These are phyloP conservation scores for Candida orba DNA, from an alignment of 805 yeast species.

Conservation along the genomic window DNA sequence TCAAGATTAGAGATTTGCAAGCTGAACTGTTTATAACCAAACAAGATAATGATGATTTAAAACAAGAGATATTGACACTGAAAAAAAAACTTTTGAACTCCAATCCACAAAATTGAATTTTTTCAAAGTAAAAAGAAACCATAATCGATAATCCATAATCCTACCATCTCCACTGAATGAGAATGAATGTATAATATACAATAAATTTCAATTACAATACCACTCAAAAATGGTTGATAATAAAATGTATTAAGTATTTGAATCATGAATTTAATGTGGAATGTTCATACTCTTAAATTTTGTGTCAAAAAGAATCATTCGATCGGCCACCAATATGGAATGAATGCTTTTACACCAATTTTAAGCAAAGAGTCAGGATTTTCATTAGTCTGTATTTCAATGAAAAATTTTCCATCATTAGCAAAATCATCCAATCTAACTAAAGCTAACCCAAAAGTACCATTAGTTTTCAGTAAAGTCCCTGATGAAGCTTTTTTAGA, in stretches of 20 bases:
- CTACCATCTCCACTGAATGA: too few relatives aligned
- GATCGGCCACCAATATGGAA: conserved; percentile 75
- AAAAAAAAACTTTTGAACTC: conserved; percentile 45
- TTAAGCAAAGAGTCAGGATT: neutral
- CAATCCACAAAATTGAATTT: too few relatives aligned
- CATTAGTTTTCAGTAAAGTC: conserved; percentile 45
- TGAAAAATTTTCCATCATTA: conserved; percentile 26
- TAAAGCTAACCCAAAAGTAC: conserved; percentile 60
- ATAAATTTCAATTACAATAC: too few relatives aligned
- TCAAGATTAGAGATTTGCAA: conserved; percentile 74
- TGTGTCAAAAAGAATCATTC: too few relatives aligned
- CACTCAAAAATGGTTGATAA: too few relatives aligned
- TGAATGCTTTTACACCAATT: conserved; percentile 43
- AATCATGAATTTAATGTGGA: too few relatives aligned
- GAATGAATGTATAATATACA: too few relatives aligned
- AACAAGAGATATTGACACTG: conserved; percentile 48
- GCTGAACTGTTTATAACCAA: conserved; percentile 76
- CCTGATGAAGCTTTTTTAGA: conserved; percentile 42
- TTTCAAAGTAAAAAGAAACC: too few relatives aligned
- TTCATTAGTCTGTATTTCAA: conserved; percentile 21
- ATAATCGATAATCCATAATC: too few relatives aligned
- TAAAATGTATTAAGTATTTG: too few relatives aligned
- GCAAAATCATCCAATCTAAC: conserved; percentile 41
- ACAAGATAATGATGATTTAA: conserved; percentile 78
- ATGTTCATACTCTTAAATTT: too few relatives aligned